A percentile compares a stretch with the other conserved stretches of the same genome.
Evolutionary conservation across 352 stramenopile genomes (phyloP).

Genomic region (Pythium chondricola): DNA sequence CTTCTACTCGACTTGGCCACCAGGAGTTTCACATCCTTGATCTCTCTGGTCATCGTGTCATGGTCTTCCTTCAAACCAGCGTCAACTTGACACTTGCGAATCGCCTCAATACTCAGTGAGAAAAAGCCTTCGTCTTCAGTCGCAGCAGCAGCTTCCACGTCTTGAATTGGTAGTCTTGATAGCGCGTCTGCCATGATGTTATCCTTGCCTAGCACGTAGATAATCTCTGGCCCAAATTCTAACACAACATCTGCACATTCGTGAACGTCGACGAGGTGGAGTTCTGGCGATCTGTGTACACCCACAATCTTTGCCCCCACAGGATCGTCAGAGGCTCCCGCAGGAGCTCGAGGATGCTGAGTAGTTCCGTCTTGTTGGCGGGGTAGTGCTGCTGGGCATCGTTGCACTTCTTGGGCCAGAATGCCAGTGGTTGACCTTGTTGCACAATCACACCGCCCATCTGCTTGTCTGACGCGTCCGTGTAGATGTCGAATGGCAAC

Average conservation of each 20-base stretch:
- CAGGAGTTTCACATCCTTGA: background rate
- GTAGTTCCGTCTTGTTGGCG: conserved; percentile 24
- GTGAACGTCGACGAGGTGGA: background rate
- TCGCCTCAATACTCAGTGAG: background rate
- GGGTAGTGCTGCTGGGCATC: conserved; percentile 16
- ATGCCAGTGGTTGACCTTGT: conserved; percentile 3
- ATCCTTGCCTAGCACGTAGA: background rate
- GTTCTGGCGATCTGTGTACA: conserved; percentile 31
- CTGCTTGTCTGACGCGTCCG: conserved; percentile 28
- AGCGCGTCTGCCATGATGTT: background rate
- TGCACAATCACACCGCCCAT: conserved; percentile 27
- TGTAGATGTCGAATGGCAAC: conserved; percentile 24
- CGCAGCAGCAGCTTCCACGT: background rate
- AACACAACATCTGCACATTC: background rate
- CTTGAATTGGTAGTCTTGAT: background rate
- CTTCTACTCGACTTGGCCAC: background rate
- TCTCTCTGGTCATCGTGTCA: background rate
- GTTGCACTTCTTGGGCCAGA: conserved; percentile 18
- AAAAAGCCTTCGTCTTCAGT: background rate
- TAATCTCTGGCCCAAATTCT: background rate
- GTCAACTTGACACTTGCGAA: background rate
- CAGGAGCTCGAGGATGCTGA: conserved; percentile 26
- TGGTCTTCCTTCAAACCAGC: background rate
- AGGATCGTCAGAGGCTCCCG: conserved; percentile 18
- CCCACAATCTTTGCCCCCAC: conserved; percentile 1